phyloP scores from a whole-genome alignment of 768 basidiomycete species.

The Lactarius hatsudake region DNA sequence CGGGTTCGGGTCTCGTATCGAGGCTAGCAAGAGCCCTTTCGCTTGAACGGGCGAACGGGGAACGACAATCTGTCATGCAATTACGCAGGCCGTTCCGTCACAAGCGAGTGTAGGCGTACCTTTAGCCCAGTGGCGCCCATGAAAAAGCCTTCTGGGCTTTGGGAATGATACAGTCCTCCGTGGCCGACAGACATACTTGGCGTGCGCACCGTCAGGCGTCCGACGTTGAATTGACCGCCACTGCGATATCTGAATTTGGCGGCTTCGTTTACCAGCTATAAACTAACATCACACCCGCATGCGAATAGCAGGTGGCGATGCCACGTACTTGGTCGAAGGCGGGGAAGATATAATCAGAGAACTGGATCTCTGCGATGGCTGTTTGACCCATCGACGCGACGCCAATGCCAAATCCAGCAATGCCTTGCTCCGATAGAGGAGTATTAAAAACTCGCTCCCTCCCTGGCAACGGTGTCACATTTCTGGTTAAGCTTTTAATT shows the following conservation, averaged over 20 bases:
- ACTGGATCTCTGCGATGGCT: slow-evolving; percentile 92
- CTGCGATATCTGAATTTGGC: slow-evolving; percentile 92
- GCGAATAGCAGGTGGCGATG: neutral
- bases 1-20: slow-evolving; percentile 91
- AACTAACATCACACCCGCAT: slow-evolving; percentile 2
- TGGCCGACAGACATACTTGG: slow-evolving; percentile 92
- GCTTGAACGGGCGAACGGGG: slow-evolving; percentile 93
- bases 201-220: slow-evolving; percentile 75
- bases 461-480: slow-evolving; percentile 42
- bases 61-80: slow-evolving; percentile 59
- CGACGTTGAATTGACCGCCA: slow-evolving; percentile 79
- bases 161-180: slow-evolving; percentile 91
- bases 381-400: slow-evolving; percentile 91
- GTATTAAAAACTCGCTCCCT: slow-evolving; percentile 95
- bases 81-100: neutral
- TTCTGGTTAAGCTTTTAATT: neutral
- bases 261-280: slow-evolving; percentile 88
- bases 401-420: slow-evolving; percentile 92
- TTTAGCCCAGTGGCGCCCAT: slow-evolving; percentile 88
- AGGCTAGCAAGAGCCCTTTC: slow-evolving; percentile 84
- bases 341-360: slow-evolving; percentile 88
- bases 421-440: slow-evolving; percentile 88
- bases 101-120: slow-evolving; percentile 38
- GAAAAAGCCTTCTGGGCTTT: slow-evolving; percentile 94
- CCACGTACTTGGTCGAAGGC: slow-evolving; percentile 83